Base-by-base conservation (phyloP, 768 basidiomycete species). In the Lactarius evosmus region DNA sequence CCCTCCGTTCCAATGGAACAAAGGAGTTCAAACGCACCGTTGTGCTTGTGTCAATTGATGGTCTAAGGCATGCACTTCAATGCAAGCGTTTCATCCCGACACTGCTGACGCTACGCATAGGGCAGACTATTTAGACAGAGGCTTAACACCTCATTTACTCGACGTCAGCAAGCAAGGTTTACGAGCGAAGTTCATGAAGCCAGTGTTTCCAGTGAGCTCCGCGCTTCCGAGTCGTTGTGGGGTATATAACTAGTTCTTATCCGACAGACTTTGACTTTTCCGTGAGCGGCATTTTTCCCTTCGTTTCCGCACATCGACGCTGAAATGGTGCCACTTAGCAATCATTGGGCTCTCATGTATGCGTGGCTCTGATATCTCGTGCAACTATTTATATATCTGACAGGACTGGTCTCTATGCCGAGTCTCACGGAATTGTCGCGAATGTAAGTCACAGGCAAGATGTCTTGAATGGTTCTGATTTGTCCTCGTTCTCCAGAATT, bases 311-410 rank as follows among this genome's bases (percentile, higher is more conserved):
- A 27, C 9, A 25, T 44, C 14, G 17, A n/a, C 9, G 44, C 44
- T 63, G 7, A 60, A 53, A 30, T 30, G 38, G 65, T 9, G 49
- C 44, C 17, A 49, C 19, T 52, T 54, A 93, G 90, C 19, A 96
- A 96, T 72, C 95, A 96, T 73, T 97, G 94, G 93, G 75, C 87
- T 3, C 72, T 96, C 40, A 86, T 96, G 91, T 93, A 71, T 30
- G 81, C 16, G 11, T 36, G 61, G n/a, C 2, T 27, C 11, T 33
- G n/a, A 67, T 66, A 27, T 22, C 16, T 57, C 49, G 12, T 32
- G 11, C 17, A 27, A 46, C 29, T 40, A 40, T 53, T 33, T 25
- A 58, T 11, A 53, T 61, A 46, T 62, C 9, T 25, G 36, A 64
- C 44, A 93, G 91, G 87, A 97, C 94, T 16, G 95, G 95, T 2